Base-by-base conservation (phyloP, 148 eudicot species). In the Amaranthus cruentus region DNA sequence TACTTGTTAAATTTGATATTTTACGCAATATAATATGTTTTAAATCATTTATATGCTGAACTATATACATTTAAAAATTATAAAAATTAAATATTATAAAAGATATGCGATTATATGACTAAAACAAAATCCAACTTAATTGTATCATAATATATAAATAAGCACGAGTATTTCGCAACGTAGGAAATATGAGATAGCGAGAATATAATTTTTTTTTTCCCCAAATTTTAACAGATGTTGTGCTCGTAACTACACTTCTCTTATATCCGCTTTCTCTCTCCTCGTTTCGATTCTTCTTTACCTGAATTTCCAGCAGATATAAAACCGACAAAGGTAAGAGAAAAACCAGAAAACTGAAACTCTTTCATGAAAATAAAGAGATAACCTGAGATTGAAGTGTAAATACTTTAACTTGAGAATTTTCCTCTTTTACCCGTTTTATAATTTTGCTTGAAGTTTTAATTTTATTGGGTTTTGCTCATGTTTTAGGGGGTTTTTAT, bases 221-320 rank as follows among this genome's bases (percentile, higher is more conserved):
- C 46, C 57, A 42, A 52, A 38, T 51, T 57, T 47, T 52, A 52
- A 57, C 57, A 28, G 6, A 28, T 28, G 38, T 28, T 28, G 38
- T 28, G 38, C 38, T 28, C 38, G 38, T 28, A 28, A 28, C 38
- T 28, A 28, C 38, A 9, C 14, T 51, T 52, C 62, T 11, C 67
- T 43, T 44, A 75, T 75, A 68, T 76, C 78, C 78, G 11, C 13
- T 76, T 68, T 76, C 73, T 69, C 73, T 69, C 78, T 61, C 73
- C 12, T 59, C 14, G 9, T 42, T 56, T 51, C 75, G 51, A 52
- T 51, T 49, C 65, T 10, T 11, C 7, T 15, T 15, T 43, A 9
- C 47, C 66, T 61, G 47, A 69, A 54, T 65, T 49, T 7, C 14
- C 12, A 60, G 46, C 68, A 49, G 7, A 4, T 4, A 60, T 6